These are phyloP conservation scores for Pyrenochaeta sp. DNA, from an alignment of 2,329 filamentous ascomycete genomes.

Conservation along the genomic window DNA sequence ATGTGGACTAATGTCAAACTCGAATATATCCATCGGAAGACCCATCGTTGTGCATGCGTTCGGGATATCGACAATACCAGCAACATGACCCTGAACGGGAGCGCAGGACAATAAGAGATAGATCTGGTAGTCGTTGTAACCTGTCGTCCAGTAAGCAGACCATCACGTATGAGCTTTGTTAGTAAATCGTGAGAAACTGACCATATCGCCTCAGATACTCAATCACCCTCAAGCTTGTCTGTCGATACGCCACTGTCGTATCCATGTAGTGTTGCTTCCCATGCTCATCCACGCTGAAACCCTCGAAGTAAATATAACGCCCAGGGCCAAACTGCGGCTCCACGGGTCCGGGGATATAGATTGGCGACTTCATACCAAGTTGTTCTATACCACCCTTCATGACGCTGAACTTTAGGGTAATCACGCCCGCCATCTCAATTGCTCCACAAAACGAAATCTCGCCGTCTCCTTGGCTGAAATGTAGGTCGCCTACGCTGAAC, in stretches of 20 bases:
- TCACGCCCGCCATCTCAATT: conserved; percentile 93
- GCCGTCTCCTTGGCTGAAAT: conserved; percentile 88
- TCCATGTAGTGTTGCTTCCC: conserved; percentile 93
- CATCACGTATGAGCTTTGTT: background rate
- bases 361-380: conserved; percentile 80
- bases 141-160: conserved; percentile 25
- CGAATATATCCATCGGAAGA: conserved; percentile 91
- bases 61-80: conserved; percentile 86
- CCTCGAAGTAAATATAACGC: conserved; percentile 84
- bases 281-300: conserved; percentile 86
- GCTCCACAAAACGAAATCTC: conserved; percentile 81
- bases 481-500: conserved; percentile 88
- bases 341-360: conserved; percentile 86
- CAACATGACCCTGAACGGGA: conserved; percentile 86
- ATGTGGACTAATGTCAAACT: conserved; percentile 85
- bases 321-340: conserved; percentile 88
- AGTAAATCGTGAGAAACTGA: conserved; percentile 23
- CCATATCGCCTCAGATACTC: conserved; percentile 82
- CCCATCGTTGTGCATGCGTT: conserved; percentile 92
- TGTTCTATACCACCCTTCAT: conserved; percentile 82
- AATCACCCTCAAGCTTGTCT: conserved; percentile 79
- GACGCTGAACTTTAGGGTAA: conserved; percentile 89
- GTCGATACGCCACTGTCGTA: conserved; percentile 84
- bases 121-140: conserved; percentile 76
- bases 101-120: conserved; percentile 87